Evolutionary conservation across 2,329 filamentous ascomycete genomes (phyloP), one percentile per base, ranked within the genome.

Genomic region (Epichloe brachyelytri): DNA sequence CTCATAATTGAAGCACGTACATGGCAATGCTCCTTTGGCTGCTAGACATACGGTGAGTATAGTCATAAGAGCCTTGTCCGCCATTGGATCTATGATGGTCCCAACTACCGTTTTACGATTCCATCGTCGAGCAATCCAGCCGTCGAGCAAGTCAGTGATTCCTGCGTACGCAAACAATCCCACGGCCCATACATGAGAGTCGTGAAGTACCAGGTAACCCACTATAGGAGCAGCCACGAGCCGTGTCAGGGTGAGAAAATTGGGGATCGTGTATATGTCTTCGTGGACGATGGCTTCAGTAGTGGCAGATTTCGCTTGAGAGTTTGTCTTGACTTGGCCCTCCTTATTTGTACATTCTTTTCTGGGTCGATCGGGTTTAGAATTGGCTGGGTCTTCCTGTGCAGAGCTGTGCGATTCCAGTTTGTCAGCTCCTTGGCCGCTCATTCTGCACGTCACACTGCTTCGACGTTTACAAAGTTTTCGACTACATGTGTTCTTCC

Each of bases 241-340:
- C 3, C 93, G 86, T 2, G 88, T 87, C 58, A 91, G 83, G 1
- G 93, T 98, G 49, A 98, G 77, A 55, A 95, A 75, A 65, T 98
- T 98, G 40, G 93, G 93, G n/a, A 98, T 64, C 37, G 88, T 98
- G 72, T 95, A 96, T 63, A 98, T 95, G 63, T 98, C 89, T 69
- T 98, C 93, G 64, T 84, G 87, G 8, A 66, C 19, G 37, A 43
- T 46, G 3, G 40, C 47, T 44, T 41, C 20, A 8, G 49, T 34
- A 11, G 5, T 34, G 7, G 26, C 15, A 36, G 46, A 6, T 15
- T 50, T 49, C 8, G 40, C 19, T 8, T 14, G 26, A 12, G 30
- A 34, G 14, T 17, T 36, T 8, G 45, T n/a, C 14, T 10, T 26
- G 45, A 30, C 26, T 30, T 19, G 5, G 45, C 7, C 34, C 34